Conservation (phyloP, 129 eudicot genomes). For the Tagetes patula region DNA sequence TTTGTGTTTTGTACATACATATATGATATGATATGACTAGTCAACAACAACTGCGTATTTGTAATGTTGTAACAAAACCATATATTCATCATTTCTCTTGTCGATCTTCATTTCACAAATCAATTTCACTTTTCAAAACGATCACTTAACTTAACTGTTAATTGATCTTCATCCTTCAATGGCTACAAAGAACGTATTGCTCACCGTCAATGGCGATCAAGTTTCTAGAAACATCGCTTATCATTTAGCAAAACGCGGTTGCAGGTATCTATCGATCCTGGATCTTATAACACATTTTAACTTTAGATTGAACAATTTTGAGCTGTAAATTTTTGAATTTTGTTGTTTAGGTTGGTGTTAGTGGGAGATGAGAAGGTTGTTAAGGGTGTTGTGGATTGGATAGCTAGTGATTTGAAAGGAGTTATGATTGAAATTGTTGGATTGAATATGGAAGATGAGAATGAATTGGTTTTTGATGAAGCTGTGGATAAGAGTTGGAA, state of each 20-base stretch:
- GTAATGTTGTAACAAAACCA: background rate
- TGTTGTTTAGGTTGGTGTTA: slow-evolving; percentile 63
- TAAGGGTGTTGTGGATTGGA: slow-evolving; percentile 47
- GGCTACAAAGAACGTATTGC: slow-evolving; percentile 61
- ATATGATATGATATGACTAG: background rate
- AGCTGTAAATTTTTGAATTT: background rate
- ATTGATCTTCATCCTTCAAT: slow-evolving; percentile 18
- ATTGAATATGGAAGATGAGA: slow-evolving; percentile 81
- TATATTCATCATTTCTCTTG: background rate
- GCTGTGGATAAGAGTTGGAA: slow-evolving; percentile 63
- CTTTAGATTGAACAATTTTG: background rate
- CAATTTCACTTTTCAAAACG: too few species aligned
- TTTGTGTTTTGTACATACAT: background rate
- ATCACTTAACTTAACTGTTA: too few species aligned
- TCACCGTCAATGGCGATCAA: slow-evolving; percentile 71
- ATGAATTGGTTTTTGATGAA: slow-evolving; percentile 53
- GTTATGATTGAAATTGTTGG: slow-evolving; percentile 59
- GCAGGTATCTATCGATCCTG: slow-evolving; percentile 50
- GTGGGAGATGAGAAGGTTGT: slow-evolving; percentile 62
- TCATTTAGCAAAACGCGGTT: slow-evolving; percentile 77
- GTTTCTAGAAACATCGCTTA: slow-evolving; percentile 63
- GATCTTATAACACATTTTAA: background rate
- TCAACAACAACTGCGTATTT: slow-evolving; percentile 16
- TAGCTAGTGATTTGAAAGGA: slow-evolving; percentile 38
- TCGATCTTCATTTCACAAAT: too few species aligned